phyloP scores from a whole-genome alignment of 2,329 filamentous ascomycete genomes.

The Chrysoporthe deuterocubensis region DNA sequence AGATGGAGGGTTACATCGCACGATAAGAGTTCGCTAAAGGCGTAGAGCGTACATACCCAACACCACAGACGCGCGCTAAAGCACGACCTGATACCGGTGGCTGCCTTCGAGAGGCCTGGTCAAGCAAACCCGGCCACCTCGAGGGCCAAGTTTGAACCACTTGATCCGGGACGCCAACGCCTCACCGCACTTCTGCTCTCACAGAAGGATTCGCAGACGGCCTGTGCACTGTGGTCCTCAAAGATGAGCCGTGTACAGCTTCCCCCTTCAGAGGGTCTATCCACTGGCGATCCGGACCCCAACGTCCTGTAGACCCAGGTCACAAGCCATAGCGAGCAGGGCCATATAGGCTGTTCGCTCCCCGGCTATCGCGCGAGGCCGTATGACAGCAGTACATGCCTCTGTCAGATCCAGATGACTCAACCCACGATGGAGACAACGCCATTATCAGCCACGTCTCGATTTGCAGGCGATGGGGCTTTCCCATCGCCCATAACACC shows the following conservation, averaged over 20 bases:
- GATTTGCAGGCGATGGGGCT: not conserved
- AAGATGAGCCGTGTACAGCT: not conserved
- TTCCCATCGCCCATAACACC: not conserved
- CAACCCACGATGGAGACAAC: not conserved
- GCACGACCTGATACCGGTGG: not conserved
- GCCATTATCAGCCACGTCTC: not conserved
- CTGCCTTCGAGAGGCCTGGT: not conserved
- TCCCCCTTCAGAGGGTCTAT: not conserved
- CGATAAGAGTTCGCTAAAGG: no score
- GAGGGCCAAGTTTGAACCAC: no score
- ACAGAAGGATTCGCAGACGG: no score
- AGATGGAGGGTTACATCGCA: no score
- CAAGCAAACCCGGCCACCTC: no score
- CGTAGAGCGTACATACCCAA: not conserved
- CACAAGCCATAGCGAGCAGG: not conserved
- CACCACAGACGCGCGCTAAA: not conserved
- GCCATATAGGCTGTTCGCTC: not conserved
- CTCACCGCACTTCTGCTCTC: not conserved
- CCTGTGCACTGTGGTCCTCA: not conserved
- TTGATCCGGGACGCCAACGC: no score
- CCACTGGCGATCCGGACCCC: not conserved
- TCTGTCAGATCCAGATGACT: not conserved
- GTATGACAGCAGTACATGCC: not conserved
- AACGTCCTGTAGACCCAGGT: not conserved
- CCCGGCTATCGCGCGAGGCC: not conserved